These are phyloP conservation scores for Teunomyces cretensis DNA, from an alignment of 805 yeast species.

Conservation along the genomic window DNA sequence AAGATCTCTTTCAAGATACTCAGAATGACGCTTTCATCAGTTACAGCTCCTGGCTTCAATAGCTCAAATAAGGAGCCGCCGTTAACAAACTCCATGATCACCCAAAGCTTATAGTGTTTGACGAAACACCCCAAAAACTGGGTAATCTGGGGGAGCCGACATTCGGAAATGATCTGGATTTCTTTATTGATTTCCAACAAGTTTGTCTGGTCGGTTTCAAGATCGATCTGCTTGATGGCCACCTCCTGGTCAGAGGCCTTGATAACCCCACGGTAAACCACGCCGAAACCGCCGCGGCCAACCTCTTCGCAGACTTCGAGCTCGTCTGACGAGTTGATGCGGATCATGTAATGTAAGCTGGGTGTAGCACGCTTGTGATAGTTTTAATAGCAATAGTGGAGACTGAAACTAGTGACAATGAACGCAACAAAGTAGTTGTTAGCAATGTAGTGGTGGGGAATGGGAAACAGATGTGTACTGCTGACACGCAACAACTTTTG, in stretches of 20 bases:
- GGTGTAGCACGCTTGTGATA: too few relatives aligned
- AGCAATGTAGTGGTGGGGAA: background rate
- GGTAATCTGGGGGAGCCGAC: constrained; percentile 63
- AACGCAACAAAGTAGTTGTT: background rate
- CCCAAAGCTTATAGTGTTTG: constrained; percentile 69
- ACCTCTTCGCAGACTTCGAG: constrained; percentile 51
- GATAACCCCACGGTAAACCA: constrained; percentile 64
- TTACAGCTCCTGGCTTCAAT: constrained; percentile 56
- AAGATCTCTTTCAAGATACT: constrained; percentile 55
- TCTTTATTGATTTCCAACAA: constrained; percentile 72
- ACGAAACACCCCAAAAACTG: constrained; percentile 71
- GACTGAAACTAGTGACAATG: too few relatives aligned
- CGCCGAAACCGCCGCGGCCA: constrained; percentile 80
- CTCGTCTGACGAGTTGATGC: constrained; percentile 34
- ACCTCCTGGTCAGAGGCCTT: constrained; percentile 43
- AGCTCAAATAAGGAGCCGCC: constrained; percentile 76
- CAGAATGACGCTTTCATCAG: constrained; percentile 52
- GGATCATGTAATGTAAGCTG: constrained; percentile 1
- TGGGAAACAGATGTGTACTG: background rate
- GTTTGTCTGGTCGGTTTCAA: constrained; percentile 64
- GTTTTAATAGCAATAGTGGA: too few relatives aligned
- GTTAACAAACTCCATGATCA: constrained; percentile 76
- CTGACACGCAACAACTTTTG: background rate
- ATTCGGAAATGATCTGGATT: constrained; percentile 65
- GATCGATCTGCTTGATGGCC: constrained; percentile 66